These are phyloP conservation scores for Dothidotthia symphoricarpi DNA, from an alignment of 2,329 filamentous ascomycete genomes.

Conservation along the genomic window DNA sequence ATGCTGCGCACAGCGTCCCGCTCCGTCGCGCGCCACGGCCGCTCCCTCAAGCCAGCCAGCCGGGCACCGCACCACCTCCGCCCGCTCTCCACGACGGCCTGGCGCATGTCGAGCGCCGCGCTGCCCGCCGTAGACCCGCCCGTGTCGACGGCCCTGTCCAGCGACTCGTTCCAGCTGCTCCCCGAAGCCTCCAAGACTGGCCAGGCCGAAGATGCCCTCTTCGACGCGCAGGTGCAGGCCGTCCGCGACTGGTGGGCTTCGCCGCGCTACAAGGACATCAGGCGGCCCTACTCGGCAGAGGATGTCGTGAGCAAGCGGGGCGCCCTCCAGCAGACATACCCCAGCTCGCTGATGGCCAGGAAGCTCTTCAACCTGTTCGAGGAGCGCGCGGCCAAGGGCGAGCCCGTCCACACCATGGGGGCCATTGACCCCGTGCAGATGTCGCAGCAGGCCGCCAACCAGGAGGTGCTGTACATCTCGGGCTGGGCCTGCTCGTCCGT, in stretches of 20 bases:
- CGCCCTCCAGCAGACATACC: slow-evolving; percentile 80
- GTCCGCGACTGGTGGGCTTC: slow-evolving; percentile 90
- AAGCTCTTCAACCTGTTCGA: slow-evolving; percentile 90
- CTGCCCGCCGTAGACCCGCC: slow-evolving; percentile 55
- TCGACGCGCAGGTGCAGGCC: slow-evolving; percentile 77
- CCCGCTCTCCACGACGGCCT: slow-evolving; percentile 44
- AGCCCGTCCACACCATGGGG: slow-evolving; percentile 96
- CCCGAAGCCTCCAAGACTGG: slow-evolving; percentile 75
- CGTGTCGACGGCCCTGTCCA: slow-evolving; percentile 59
- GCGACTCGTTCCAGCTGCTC: slow-evolving; percentile 83
- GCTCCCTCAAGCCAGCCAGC: slow-evolving; percentile 23
- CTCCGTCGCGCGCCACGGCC: slow-evolving; percentile 39
- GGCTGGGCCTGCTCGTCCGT: slow-evolving; percentile 97
- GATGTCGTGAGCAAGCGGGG: slow-evolving; percentile 94
- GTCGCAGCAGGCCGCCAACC: slow-evolving; percentile 95
- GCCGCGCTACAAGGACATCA: slow-evolving; percentile 83
- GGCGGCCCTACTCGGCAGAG: slow-evolving; percentile 82
- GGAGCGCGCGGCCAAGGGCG: slow-evolving; percentile 71
- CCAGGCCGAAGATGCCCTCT: slow-evolving; percentile 78
- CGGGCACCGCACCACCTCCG: slow-evolving; percentile 33
- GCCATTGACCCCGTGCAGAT: slow-evolving; percentile 99
- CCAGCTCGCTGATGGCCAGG: slow-evolving; percentile 89
- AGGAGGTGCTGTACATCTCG: slow-evolving; percentile 93
- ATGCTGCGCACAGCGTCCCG: slow-evolving; percentile 43
- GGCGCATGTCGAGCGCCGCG: slow-evolving; percentile 55